A percentile compares a stretch with the other conserved stretches of the same genome.
These are phyloP conservation scores for Blastobotrys americana DNA, from an alignment of 805 yeast species.

Conservation along the genomic window DNA sequence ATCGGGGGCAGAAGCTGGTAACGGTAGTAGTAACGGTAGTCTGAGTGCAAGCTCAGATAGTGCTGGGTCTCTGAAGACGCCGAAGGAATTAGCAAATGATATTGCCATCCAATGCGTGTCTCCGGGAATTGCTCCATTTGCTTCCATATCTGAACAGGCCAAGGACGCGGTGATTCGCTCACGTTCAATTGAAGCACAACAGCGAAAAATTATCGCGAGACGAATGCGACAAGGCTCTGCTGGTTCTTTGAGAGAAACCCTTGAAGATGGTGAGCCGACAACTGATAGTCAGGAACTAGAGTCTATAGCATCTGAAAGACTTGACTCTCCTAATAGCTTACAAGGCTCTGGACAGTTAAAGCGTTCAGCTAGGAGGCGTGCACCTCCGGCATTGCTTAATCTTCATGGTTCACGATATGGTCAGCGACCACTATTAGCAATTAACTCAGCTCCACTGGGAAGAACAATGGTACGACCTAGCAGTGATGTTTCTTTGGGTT, in stretches of 20 bases:
- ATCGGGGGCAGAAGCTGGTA: neutral
- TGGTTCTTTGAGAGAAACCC: slow-evolving; percentile 3
- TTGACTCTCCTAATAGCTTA: neutral
- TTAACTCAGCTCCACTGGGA: slow-evolving; percentile 2
- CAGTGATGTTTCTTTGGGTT: neutral
- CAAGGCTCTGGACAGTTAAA: slow-evolving; percentile 4
- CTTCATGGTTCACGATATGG: neutral
- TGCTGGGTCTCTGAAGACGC: slow-evolving; percentile 13
- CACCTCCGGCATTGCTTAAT: slow-evolving; percentile 4
- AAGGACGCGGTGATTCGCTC: slow-evolving; percentile 22
- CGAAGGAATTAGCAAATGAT: slow-evolving; percentile 27
- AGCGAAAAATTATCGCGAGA: slow-evolving; percentile 24
- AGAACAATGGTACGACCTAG: neutral
- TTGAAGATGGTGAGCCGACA: neutral
- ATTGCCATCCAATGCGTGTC: slow-evolving; percentile 29
- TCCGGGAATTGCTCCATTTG: slow-evolving; percentile 25
- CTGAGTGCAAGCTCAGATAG: slow-evolving; percentile 9
- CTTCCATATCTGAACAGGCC: slow-evolving; percentile 11
- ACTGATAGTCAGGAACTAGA: neutral
- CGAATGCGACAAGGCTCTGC: slow-evolving; percentile 14
- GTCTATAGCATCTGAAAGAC: neutral
- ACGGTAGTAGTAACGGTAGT: slow-evolving; percentile 7
- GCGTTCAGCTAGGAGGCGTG: neutral
- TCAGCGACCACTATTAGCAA: neutral
- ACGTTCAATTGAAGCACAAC: slow-evolving; percentile 24